A percentile compares a stretch with the other conserved stretches of the same genome.
These are phyloP conservation scores for Magnusiomyces suaveolens DNA, from an alignment of 1,139 yeast genomes.

Conservation along the genomic window DNA sequence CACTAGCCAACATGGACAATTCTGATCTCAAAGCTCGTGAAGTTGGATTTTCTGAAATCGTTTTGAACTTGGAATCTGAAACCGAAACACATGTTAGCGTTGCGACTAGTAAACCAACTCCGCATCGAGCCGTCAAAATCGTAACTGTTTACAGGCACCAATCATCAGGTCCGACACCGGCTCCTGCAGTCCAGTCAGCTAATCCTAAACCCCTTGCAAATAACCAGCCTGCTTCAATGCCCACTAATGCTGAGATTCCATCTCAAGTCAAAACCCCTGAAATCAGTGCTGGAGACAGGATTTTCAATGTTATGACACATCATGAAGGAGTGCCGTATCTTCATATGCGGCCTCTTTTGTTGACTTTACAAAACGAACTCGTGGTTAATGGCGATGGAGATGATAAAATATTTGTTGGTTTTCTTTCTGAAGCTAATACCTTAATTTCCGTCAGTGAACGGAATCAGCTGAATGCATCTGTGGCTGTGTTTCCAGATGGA, in stretches of 20 bases:
- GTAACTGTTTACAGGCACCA: background rate
- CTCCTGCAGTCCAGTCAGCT: background rate
- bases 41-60: background rate
- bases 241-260: background rate
- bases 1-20: background rate
- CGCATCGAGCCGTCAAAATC: background rate
- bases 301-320: constrained; percentile 2
- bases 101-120: background rate
- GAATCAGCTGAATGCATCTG: background rate
- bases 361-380: background rate
- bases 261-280: background rate
- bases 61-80: background rate
- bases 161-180: background rate
- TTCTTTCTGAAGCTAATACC: background rate
- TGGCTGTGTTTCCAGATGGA: constrained; percentile 2
- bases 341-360: constrained; percentile 2
- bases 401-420: background rate
- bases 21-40: background rate
- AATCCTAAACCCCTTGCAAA: background rate
- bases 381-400: background rate
- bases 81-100: background rate
- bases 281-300: background rate
- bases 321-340: constrained; percentile 11
- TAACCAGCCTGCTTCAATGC: background rate
- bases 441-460: background rate